Evolutionary conservation across 495 filamentous ascomycete genomes (phyloP), one percentile per base, ranked within the genome.

Genomic region (Lophiotrema nucula): DNA sequence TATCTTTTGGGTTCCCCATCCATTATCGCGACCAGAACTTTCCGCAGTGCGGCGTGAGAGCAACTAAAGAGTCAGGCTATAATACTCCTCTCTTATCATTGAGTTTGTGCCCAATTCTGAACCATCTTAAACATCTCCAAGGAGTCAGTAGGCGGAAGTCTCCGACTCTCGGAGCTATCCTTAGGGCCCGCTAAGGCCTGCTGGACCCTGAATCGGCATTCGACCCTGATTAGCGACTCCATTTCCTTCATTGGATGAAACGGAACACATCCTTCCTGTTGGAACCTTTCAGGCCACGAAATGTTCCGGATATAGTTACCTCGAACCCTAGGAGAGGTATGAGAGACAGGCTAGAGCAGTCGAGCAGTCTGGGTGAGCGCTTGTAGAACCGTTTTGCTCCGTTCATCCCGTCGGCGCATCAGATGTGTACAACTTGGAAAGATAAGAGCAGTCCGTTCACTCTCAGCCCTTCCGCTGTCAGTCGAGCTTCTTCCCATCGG

Each of bases 291-390:
- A 38, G 53, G 16, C 53, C 53, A 47, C 53, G 41, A 56, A 46
- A 46, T 16, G 15, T 24, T 47, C 27, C 41, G 39, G n/a, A 47
- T 43, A 26, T 22, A 16, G 26, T 33, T 46, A 31, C 24, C n/a
- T 8, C 18, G 15, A 2, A 10, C 42, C 24, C 38, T 43, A 23
- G 38, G 45, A 44, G 24, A 26, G 24, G 23, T 28, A 28, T 5
- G 26, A 43, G 38, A 15, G 39, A 16, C 23, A 53, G 50, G 15
- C 53, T 56, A 56, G 53, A 56, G 41, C 53, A 21, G 42, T 24
- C 53, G 16, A 39, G 4, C 12, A 25, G 48, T 22, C 22, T 10
- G 11, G 33, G 11, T 11, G 48, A 52, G 21, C 12, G 48, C 35
- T 24, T 2, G 16, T 39, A 19, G 22, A 3, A 39, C 22, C 18